These are phyloP conservation scores for Ormosia semicastrata DNA, from an alignment of 306 rosid species.

Conservation along the genomic window DNA sequence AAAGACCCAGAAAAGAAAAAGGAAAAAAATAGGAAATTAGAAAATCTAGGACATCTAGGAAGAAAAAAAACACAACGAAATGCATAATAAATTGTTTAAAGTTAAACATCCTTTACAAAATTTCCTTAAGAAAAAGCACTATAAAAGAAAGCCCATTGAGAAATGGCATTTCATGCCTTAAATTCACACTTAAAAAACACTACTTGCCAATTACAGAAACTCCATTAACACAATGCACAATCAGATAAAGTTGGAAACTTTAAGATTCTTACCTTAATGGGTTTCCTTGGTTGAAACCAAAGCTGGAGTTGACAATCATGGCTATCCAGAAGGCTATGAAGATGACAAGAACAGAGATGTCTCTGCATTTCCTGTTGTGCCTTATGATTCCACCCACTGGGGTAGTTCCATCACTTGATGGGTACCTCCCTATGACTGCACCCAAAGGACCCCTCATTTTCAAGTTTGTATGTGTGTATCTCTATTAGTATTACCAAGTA, in stretches of 20 bases:
- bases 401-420: constrained; percentile 81
- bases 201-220: constrained; percentile 21
- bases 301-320: constrained; percentile 98
- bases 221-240: constrained; percentile 16
- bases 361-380: constrained; percentile 85
- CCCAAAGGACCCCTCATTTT: constrained; percentile 94
- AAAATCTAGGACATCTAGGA: constrained; percentile 20
- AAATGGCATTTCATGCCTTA: not conserved
- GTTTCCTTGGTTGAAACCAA: constrained; percentile 89
- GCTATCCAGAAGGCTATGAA: constrained; percentile 91
- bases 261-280: constrained; percentile 68
- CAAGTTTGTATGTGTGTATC: not conserved
- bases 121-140: not conserved
- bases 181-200: constrained; percentile 10
- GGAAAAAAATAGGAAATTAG: not conserved
- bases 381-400: constrained; percentile 78
- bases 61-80: not conserved
- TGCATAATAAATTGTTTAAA: not conserved
- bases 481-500: not conserved
- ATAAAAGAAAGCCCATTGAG: constrained; percentile 17
- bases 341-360: constrained; percentile 63
- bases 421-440: constrained; percentile 80
- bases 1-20: not conserved
- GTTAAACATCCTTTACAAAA: constrained; percentile 1
- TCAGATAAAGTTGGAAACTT: constrained; percentile 25